phyloP scores from a whole-genome alignment of 192 early-diverging fungal species.

The Haplosporangium gracile region DNA sequence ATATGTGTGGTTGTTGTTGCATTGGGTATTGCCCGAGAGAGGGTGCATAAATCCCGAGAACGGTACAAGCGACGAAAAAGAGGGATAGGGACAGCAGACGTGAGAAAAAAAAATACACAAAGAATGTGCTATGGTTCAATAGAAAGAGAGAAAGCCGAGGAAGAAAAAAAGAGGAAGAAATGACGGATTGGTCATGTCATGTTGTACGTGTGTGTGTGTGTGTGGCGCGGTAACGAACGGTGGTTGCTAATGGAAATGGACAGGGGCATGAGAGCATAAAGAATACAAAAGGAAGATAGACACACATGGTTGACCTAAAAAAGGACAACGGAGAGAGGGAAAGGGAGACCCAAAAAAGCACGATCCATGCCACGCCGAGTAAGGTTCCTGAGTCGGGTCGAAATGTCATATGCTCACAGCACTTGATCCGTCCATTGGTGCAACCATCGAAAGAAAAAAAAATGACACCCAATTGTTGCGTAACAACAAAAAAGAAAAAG shows the following conservation, averaged over 20 bases:
- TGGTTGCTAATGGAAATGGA: neutral
- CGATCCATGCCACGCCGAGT: conserved; percentile 45
- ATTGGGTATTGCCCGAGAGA: neutral
- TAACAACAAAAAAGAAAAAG: neutral
- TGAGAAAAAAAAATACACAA: neutral
- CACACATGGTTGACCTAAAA: neutral
- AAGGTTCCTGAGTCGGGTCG: conserved; percentile 26
- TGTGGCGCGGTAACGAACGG: neutral
- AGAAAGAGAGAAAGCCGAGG: neutral
- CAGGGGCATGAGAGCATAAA: neutral
- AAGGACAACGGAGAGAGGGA: neutral
- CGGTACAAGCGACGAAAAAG: neutral
- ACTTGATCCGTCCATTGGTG: conserved; percentile 26
- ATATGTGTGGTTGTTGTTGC: neutral
- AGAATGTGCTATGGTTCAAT: neutral
- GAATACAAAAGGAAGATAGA: neutral
- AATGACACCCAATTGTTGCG: neutral
- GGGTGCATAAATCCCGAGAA: neutral
- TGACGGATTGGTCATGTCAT: conserved; percentile 17
- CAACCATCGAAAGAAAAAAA: conserved; percentile 18
- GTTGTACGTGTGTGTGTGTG: neutral
- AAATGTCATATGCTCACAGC: conserved; percentile 33
- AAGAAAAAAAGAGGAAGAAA: neutral
- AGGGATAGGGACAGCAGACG: neutral
- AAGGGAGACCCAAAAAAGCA: conserved; percentile 15